Base-by-base conservation (phyloP, 805 yeast species). In the Isabelozyma heimii region DNA sequence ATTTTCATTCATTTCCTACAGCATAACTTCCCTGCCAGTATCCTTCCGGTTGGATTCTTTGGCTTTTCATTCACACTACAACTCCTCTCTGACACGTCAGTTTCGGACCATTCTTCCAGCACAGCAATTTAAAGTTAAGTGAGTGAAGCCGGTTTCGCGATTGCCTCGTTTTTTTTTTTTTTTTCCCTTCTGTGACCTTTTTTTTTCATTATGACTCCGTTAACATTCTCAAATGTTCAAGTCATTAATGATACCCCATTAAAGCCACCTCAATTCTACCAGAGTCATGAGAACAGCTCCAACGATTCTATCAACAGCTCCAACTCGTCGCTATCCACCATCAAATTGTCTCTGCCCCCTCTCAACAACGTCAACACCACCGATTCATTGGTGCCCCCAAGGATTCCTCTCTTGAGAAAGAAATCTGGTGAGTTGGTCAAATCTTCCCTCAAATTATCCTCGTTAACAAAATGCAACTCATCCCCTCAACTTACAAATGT, bases 341-440 rank as follows among this genome's bases (percentile, higher is more conserved):
- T 54, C 46, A 51, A 51, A 26, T 42, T 30, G 35, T 30, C 35
- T 9, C 35, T 30, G 35, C 35, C 35, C n/a, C 35, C 35, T 9
- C 35, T 30, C n/a, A 30, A 30, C n/a, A 30, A 30, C 8, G 35
- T 30, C 53, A 30, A 26, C 53, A n/a, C 44, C 49, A 8, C 9
- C 41, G 7, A 46, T 44, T 13, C 30, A 52, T 2, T 30, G n/a
- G 8, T 30, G 35, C 35, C 35, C n/a, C 35, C 35, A 10, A 9
- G 35, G 10, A 30, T 30, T 13, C 58, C 59, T 43, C 68, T 87
- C 48, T 76, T 89, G 5, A 82, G 94, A 46, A 91, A 91, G 66
- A 90, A 89, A 64, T 82, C 91, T 0, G 97, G 96, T 10, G 96
- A 90, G 61, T 70, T 87, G 40, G 89, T 89, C 46, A 88, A 88